Base-by-base conservation (phyloP, 1,284 basidiomycete species). In the Spongiforma sp. region DNA sequence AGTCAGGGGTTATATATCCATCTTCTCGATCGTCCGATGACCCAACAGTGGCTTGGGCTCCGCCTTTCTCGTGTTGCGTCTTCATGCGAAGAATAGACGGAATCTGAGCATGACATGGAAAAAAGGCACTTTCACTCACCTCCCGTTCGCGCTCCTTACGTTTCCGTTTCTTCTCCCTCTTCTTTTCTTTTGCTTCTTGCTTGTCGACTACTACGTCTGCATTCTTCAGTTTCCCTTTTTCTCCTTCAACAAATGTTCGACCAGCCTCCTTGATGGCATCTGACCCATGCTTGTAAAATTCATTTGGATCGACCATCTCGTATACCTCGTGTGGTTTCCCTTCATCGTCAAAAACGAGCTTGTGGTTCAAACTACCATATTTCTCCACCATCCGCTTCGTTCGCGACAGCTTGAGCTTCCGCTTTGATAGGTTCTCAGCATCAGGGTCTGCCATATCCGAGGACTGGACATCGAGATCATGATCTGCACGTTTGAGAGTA, bases 401-500 rank as follows among this genome's bases (percentile, higher is more conserved):
- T 66, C 81, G 82, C 2, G 90, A 90, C 69, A 93, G 82, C 77
- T 91, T 88, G 53, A 86, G 80, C 73, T 93, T 90, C 48, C 75
- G 83, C 73, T 79, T 84, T 62, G 78, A 82, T 41, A 77, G 63
- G 66, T 80, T 78, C 84, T 89, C 67, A 81, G 87, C 36, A 81
- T 79, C 81, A 30, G 76, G 74, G 52, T 78, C 75, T 24, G 77
- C 65, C 2, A 68, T 73, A 21, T 65, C 53, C 19, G 69, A 57
- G 5, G 78, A 80, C 28, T 83, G 80, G 17, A 96, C 82, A 24
- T 89, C 91, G 77, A 98, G 83, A 28, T 89, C 90, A 77, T 99
- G 97, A 75, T 99, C 87, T 0, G 89, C 90, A 11, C 97, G 91
- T 75, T 95, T 95, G 67, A 99, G 87, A 0, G 94, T 96, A 75